Base-by-base conservation (phyloP, 2,329 filamentous ascomycete genomes). In the Dendrostoma leiphaemia region DNA sequence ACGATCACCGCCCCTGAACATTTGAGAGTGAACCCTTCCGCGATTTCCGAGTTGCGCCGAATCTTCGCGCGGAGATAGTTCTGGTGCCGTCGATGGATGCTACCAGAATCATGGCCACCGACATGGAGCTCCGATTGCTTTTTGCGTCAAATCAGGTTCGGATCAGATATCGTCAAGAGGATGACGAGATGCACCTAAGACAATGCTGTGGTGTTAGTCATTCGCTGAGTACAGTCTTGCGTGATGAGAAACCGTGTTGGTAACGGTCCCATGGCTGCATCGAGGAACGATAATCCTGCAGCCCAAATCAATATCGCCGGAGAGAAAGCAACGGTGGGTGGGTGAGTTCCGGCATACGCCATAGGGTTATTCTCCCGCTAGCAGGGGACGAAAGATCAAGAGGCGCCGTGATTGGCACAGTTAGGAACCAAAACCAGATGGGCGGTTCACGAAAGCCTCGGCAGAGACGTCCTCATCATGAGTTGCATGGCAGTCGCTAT, bases 21-120 rank as follows among this genome's bases (percentile, higher is more conserved):
- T 44, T 13, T 12, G 17, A 35, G 12, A 17, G 21, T 28, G 3
- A 13, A 17, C 10, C 7, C 19, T 13, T 28, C n/a, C 32, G 21
- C 29, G 12, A 12, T 23, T 38, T 29, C 46, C 46, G 46, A 38
- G 12, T 23, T 35, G 32, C 49, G 26, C 41, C 21, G n/a, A 13
- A 26, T 3, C 26, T 2, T 19, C 15, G 21, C 41, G 49, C 49
- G 49, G 49, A 52, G 49, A 52, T 52, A 46, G 32, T 45, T 28
- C 17, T 24, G 9, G 19, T 24, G 17, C 49, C 49, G 49, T 38
- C 19, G 6, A 38, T 23, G 21, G 26, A 10, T 32, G 32, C n/a
- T 23, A 35, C 34, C 38, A 9, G 34, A 38, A 6, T 8, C 24
- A 24, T 15, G 24, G 24, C 12, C n/a, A n/a, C 21, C 21, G 23